Conservation (phyloP, 2,329 filamentous ascomycete species). For the Colletotrichum musae region DNA sequence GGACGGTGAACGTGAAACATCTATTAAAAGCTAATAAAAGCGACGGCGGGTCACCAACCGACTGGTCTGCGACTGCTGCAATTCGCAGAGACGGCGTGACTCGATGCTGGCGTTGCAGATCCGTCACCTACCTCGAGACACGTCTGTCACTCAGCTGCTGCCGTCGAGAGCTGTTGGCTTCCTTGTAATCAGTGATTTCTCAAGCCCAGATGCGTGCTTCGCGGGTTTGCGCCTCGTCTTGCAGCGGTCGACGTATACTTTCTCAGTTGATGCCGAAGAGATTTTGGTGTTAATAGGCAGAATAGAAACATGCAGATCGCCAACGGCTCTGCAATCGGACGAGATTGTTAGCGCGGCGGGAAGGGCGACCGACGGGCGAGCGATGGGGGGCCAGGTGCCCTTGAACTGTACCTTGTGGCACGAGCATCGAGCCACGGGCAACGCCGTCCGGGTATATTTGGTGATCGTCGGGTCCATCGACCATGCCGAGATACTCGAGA, state of each 20-base stretch:
- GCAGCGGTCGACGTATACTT: slow-evolving; percentile 8
- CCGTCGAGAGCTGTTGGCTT: not conserved
- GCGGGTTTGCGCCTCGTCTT: slow-evolving; percentile 12
- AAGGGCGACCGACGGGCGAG: slow-evolving; percentile 21
- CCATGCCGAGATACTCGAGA: slow-evolving; percentile 4
- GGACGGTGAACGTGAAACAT: slow-evolving; percentile 36
- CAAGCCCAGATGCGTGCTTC: not conserved
- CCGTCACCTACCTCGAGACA: slow-evolving; percentile 17
- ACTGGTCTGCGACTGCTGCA: slow-evolving; percentile 29
- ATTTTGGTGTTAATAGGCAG: slow-evolving; percentile 2
- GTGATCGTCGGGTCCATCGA: slow-evolving; percentile 11
- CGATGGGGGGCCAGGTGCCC: slow-evolving; percentile 13
- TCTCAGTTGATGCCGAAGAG: not conserved
- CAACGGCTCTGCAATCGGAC: slow-evolving; percentile 28
- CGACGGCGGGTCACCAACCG: slow-evolving; percentile 31
- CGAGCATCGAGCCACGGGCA: slow-evolving; percentile 25
- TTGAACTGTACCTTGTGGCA: slow-evolving; percentile 10
- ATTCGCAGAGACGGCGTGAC: slow-evolving; percentile 24
- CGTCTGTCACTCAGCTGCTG: no score
- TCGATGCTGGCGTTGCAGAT: slow-evolving; percentile 39
- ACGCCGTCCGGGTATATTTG: slow-evolving; percentile 13
- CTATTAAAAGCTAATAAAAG: slow-evolving; percentile 41
- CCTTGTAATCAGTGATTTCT: not conserved
- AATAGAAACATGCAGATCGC: slow-evolving; percentile 15
- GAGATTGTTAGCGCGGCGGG: slow-evolving; percentile 16